phyloP scores from a whole-genome alignment of 1,139 yeast genomes.

The Debaryomycetaceae sp. region DNA sequence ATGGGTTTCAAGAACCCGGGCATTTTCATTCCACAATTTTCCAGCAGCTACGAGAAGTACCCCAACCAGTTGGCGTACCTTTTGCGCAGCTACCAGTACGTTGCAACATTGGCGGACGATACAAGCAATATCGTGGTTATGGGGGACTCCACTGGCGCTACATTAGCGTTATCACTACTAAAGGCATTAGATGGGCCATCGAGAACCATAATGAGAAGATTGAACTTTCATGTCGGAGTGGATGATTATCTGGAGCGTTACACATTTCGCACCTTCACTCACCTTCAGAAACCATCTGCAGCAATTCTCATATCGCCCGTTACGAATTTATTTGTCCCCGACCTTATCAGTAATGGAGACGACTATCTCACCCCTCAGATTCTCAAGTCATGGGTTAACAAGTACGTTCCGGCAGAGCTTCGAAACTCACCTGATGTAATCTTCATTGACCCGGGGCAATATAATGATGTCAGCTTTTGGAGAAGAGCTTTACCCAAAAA shows the following conservation, averaged over 20 bases:
- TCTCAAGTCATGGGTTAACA: background rate
- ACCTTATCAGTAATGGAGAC: background rate
- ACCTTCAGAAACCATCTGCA: constrained; percentile 2
- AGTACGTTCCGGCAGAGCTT: background rate
- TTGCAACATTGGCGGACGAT: background rate
- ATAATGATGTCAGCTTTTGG: background rate
- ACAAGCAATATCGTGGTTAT: constrained; percentile 7
- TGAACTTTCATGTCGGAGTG: background rate
- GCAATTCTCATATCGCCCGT: constrained; percentile 9
- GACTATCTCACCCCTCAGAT: constrained; percentile 4
- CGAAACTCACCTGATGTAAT: background rate
- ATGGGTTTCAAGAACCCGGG: constrained; percentile 15
- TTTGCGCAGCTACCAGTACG: constrained; percentile 4
- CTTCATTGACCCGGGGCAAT: background rate
- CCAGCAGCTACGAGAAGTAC: constrained; percentile 1
- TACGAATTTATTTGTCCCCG: constrained; percentile 2
- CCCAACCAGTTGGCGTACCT: constrained; percentile 3
- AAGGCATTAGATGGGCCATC: background rate
- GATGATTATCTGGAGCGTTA: background rate
- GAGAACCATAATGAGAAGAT: background rate
- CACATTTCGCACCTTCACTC: background rate
- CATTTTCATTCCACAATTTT: constrained; percentile 8
- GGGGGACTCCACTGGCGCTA: constrained; percentile 13
- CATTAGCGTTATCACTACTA: constrained; percentile 6
- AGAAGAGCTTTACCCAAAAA: constrained; percentile 2